Conservation (phyloP, 23 red algal genomes). For the Pyropia haitanensis region DNA sequence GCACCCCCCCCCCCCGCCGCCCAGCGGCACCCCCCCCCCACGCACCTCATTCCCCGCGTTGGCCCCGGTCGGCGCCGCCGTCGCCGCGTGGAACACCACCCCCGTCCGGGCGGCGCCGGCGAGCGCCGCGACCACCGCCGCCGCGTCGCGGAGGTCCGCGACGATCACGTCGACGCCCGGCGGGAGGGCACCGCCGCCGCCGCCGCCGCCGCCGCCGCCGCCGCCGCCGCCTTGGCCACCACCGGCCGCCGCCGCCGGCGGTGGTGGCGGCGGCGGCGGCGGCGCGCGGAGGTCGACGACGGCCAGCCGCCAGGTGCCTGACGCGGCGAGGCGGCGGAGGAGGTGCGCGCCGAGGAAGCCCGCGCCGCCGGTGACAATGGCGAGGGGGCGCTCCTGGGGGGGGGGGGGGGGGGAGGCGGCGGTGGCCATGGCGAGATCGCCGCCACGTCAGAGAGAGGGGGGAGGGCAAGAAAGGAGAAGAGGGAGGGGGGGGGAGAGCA, state of each 20-base stretch:
- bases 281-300: background rate
- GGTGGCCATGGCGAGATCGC: no score
- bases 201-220: no score
- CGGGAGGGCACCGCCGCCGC: background rate
- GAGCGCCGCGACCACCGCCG: background rate
- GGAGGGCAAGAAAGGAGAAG: no score
- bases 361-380: slow-evolving; percentile 59
- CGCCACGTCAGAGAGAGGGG: no score
- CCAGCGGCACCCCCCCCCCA: no score
- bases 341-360: slow-evolving; percentile 77
- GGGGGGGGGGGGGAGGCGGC: no score
- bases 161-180: slow-evolving; percentile 6
- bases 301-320: background rate
- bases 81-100: slow-evolving; percentile 34
- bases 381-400: no score
- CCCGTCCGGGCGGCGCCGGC: background rate
- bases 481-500: no score
- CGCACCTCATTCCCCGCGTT: slow-evolving; percentile 13
- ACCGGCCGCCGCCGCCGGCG: no score
- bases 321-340: slow-evolving; percentile 6
- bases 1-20: no score
- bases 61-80: slow-evolving; percentile 22
- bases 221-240: no score
- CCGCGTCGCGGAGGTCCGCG: background rate
- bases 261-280: no score